Percentiles rank a stretch among this genome's conserved stretches.
Conservation (phyloP, 2,329 filamentous ascomycete species). For the Pseudogymnoascus sp. region DNA sequence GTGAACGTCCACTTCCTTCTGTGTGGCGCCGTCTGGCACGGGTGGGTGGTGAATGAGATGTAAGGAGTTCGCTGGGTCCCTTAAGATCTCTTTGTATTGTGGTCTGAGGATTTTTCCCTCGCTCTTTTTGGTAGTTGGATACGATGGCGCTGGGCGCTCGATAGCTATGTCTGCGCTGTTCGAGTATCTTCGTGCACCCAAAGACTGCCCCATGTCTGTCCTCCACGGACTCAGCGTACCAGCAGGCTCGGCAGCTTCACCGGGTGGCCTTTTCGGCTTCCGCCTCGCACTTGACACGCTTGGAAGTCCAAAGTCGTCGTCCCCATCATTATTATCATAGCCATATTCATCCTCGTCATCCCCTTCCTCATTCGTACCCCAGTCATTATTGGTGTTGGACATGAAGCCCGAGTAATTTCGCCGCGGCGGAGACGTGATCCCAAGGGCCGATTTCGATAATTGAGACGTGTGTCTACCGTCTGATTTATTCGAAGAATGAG, state of each 20-base stretch:
- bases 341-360: constrained; percentile 64
- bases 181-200: constrained; percentile 53
- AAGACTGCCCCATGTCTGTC: constrained; percentile 31
- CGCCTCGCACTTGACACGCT: constrained; percentile 87
- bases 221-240: constrained; percentile 31
- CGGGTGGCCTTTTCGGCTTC: constrained; percentile 44
- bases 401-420: constrained; percentile 75
- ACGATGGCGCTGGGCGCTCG: constrained; percentile 73
- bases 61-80: constrained; percentile 82
- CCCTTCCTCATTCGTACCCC: constrained; percentile 66
- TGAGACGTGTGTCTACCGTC: constrained; percentile 50
- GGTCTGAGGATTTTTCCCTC: constrained; percentile 94
- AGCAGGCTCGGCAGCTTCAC: constrained; percentile 16
- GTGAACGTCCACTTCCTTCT: constrained; percentile 79
- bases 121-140: constrained; percentile 79
- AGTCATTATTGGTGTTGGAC: constrained; percentile 74
- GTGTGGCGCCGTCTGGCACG: constrained; percentile 62
- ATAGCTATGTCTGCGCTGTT: constrained; percentile 93
- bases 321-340: constrained; percentile 73
- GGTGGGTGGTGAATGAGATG: constrained; percentile 88
- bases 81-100: constrained; percentile 94
- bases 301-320: constrained; percentile 86
- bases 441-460: constrained; percentile 42
- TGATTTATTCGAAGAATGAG: constrained; percentile 50
- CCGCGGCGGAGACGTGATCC: constrained; percentile 55